These are phyloP conservation scores for Sporothrix brunneoviolacea DNA, from an alignment of 2,329 filamentous ascomycete species.

Conservation along the genomic window DNA sequence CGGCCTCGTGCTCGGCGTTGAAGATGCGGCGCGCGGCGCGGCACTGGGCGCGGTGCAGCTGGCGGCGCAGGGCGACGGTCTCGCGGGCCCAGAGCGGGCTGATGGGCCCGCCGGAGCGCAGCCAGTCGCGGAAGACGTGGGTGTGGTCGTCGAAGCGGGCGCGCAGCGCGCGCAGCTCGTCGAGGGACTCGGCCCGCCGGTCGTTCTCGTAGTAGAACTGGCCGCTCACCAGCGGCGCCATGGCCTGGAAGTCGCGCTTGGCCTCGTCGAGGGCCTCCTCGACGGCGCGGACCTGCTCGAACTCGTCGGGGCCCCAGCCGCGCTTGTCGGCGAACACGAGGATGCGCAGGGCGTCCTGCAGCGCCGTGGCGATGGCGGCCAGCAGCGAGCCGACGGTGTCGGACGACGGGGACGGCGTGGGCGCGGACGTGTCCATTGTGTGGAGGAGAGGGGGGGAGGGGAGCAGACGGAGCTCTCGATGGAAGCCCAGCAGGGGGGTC, in stretches of 20 bases:
- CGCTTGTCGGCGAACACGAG: conserved; percentile 52
- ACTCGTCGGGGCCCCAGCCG: conserved; percentile 52
- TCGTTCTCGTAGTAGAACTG: conserved; percentile 53
- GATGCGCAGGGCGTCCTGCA: conserved; percentile 47
- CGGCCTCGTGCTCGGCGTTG: conserved; percentile 39
- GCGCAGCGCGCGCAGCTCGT: conserved; percentile 42
- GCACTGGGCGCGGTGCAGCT: conserved; percentile 53
- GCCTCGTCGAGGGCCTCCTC: conserved; percentile 52
- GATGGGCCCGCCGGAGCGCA: conserved; percentile 46
- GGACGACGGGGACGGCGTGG: conserved; percentile 20
- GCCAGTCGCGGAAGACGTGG: conserved; percentile 48
- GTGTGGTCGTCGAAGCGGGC: conserved; percentile 41
- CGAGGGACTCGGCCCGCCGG: conserved; percentile 45
- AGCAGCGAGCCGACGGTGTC: conserved; percentile 53
- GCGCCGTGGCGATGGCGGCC: conserved; percentile 48
- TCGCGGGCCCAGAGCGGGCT: conserved; percentile 50
- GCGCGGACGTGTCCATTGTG: too few species aligned
- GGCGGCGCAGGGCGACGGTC: conserved; percentile 40
- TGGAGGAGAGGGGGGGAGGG: too few species aligned
- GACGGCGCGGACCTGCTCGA: conserved; percentile 50
- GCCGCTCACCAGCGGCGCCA: conserved; percentile 48
- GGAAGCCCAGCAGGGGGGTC: too few species aligned
- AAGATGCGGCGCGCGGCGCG: conserved; percentile 51
- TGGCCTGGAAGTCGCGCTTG: conserved; percentile 53
- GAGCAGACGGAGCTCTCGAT: too few species aligned